Conservation (phyloP, 805 yeast genomes). For the Candida adriatica region DNA sequence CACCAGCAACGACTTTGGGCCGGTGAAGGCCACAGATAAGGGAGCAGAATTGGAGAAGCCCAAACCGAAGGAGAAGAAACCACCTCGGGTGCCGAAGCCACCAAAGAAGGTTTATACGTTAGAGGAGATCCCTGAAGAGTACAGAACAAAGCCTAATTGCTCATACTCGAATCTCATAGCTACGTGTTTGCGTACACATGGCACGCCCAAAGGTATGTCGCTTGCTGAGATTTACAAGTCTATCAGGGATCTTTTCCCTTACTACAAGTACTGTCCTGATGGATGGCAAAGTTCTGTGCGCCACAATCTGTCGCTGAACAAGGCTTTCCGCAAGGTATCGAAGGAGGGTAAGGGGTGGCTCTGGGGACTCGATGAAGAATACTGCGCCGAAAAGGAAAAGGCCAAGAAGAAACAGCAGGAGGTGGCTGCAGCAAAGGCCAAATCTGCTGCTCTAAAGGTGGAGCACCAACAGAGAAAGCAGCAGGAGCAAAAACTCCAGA, state of each 20-base stretch:
- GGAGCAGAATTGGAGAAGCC: not conserved
- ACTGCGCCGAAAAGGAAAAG: constrained; percentile 74
- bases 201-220: constrained; percentile 69
- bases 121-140: constrained; percentile 87
- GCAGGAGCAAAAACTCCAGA: constrained; percentile 23
- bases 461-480: constrained; percentile 43
- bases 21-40: constrained; percentile 11
- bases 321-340: constrained; percentile 73
- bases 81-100: constrained; percentile 42
- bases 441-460: constrained; percentile 44
- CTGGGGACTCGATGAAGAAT: constrained; percentile 88
- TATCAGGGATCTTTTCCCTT: constrained; percentile 83
- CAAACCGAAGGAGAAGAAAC: constrained; percentile 31
- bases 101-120: constrained; percentile 59
- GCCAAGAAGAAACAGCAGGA: constrained; percentile 63
- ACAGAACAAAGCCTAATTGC: constrained; percentile 73
- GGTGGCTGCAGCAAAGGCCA: constrained; percentile 52
- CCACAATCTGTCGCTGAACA: constrained; percentile 82
- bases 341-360: constrained; percentile 92
- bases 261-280: constrained; percentile 87
- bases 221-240: constrained; percentile 80
- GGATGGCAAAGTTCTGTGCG: constrained; percentile 97
- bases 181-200: constrained; percentile 62
- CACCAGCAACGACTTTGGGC: constrained; percentile 20
- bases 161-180: constrained; percentile 80